A percentile compares a stretch with the other conserved stretches of the same genome.
Evolutionary conservation across 129 eudicot genomes (phyloP).

Genomic region (Tagetes patula): DNA sequence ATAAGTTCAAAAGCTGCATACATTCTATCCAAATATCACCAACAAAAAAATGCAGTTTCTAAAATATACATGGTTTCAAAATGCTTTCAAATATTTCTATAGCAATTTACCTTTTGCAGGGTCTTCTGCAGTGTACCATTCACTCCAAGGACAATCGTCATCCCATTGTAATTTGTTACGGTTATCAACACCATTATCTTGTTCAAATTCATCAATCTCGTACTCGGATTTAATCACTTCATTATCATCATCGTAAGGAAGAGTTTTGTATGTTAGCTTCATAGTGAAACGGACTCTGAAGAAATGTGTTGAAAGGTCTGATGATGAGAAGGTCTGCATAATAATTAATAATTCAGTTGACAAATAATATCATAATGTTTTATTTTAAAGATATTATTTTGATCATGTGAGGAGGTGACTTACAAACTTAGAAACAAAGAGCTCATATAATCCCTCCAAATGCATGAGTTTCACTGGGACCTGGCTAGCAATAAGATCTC

Average conservation of each 20-base stretch:
- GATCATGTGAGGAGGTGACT: slow-evolving; percentile 34
- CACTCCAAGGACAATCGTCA: slow-evolving; percentile 92
- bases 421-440: slow-evolving; percentile 90
- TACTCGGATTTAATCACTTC: slow-evolving; percentile 46
- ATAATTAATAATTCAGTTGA: slow-evolving; percentile 11
- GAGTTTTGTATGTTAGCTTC: slow-evolving; percentile 84
- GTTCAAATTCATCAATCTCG: slow-evolving; percentile 47
- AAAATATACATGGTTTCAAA: background rate
- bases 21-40: slow-evolving; percentile 27
- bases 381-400: background rate
- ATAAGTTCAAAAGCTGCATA: slow-evolving; percentile 71
- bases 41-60: slow-evolving; percentile 2
- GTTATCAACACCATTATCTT: slow-evolving; percentile 36
- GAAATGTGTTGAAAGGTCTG: slow-evolving; percentile 78
- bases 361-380: slow-evolving; percentile 8
- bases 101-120: slow-evolving; percentile 65
- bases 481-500: slow-evolving; percentile 88
- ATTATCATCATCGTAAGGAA: slow-evolving; percentile 65
- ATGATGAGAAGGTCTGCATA: slow-evolving; percentile 67
- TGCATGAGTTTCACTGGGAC: slow-evolving; percentile 98
- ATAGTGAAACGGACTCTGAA: slow-evolving; percentile 71
- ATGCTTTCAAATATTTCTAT: slow-evolving; percentile 9
- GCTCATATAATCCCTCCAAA: slow-evolving; percentile 92
- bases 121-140: slow-evolving; percentile 94
- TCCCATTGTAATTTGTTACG: slow-evolving; percentile 79